phyloP scores from a whole-genome alignment of 2,329 filamentous ascomycete species.

The Penicillium janthinellum region DNA sequence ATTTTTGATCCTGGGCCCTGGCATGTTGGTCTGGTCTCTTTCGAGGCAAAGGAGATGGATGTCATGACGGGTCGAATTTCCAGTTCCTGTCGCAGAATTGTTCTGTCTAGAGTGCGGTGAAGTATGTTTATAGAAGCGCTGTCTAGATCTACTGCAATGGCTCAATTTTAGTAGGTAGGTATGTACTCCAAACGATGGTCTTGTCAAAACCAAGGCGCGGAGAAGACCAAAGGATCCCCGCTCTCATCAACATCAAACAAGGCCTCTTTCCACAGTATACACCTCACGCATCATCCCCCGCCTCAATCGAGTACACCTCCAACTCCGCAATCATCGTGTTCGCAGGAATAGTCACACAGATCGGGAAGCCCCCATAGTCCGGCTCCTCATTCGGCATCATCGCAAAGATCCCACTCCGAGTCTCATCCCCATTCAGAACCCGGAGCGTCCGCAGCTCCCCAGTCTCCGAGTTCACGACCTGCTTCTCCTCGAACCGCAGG shows the following conservation, averaged over 20 bases:
- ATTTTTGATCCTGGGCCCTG: neutral
- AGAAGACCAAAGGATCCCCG: neutral
- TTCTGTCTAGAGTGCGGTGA: neutral
- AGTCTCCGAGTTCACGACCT: constrained; percentile 27
- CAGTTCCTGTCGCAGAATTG: neutral
- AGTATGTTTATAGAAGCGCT: neutral
- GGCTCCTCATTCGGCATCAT: constrained; percentile 61
- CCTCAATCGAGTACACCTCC: constrained; percentile 19
- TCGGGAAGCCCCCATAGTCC: constrained; percentile 60
- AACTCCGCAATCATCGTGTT: constrained; percentile 46
- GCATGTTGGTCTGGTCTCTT: neutral
- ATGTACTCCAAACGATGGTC: no score
- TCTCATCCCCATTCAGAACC: constrained; percentile 48
- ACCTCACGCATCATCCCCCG: constrained; percentile 12
- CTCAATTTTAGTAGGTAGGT: no score
- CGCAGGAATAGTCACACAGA: constrained; percentile 57
- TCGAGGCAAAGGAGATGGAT: neutral
- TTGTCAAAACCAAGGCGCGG: neutral
- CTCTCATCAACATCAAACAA: neutral
- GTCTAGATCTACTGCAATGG: neutral
- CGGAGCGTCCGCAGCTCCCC: neutral
- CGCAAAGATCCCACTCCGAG: constrained; percentile 49
- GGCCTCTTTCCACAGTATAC: neutral
- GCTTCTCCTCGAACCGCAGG: constrained; percentile 46
- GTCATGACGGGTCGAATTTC: neutral